phyloP scores from a whole-genome alignment of 495 filamentous ascomycete species.

The Xylaria acuta region DNA sequence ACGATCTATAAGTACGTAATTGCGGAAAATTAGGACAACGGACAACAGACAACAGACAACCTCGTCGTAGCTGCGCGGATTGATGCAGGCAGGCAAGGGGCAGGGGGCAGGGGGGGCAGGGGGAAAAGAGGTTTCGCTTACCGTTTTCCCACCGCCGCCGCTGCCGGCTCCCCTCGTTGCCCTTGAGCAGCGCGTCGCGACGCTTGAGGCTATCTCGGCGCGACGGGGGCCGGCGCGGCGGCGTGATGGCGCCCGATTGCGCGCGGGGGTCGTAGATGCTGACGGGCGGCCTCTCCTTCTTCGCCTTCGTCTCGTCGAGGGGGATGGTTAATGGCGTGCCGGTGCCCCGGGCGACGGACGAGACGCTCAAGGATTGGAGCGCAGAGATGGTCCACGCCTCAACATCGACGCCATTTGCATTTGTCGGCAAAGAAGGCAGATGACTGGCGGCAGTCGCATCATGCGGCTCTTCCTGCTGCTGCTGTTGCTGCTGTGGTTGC shows the following conservation, averaged over 20 bases:
- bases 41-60: background rate
- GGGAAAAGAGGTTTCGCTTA: conserved; percentile 43
- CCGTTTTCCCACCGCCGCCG: conserved; percentile 96
- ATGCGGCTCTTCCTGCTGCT: conserved; percentile 25
- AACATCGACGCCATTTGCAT: conserved; percentile 47
- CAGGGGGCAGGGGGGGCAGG: background rate
- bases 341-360: conserved; percentile 50
- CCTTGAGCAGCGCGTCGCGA: conserved; percentile 82
- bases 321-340: conserved; percentile 55
- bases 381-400: conserved; percentile 58
- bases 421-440: conserved; percentile 6
- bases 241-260: conserved; percentile 34
- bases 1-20: conserved; percentile 75
- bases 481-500: conserved; percentile 31
- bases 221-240: conserved; percentile 45
- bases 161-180: conserved; percentile 88
- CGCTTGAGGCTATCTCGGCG: conserved; percentile 53
- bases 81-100: background rate
- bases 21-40: background rate
- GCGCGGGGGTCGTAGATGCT: conserved; percentile 36
- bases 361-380: conserved; percentile 56
- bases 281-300: conserved; percentile 32
- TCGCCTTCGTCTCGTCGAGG: conserved; percentile 41
- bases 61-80: background rate
- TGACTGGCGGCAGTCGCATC: conserved; percentile 17